Evolutionary conservation across 257 asterid species (phyloP), one percentile per base, ranked within the genome.

Genomic region (Scutellaria galericulata): DNA sequence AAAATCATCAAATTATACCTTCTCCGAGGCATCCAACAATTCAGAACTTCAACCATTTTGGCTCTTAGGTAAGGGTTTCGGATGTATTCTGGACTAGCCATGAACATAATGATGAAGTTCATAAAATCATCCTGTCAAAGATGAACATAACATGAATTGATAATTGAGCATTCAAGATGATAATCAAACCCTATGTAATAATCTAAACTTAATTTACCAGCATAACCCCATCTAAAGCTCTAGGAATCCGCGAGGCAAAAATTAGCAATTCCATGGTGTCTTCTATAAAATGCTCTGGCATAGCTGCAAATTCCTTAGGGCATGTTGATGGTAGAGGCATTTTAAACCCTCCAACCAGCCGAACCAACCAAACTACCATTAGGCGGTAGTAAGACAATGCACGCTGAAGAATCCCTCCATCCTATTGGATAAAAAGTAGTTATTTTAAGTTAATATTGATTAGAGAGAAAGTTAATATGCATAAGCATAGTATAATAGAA

Each of bases 21-120:
- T 78, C 95, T 83, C 68, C 84, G 84, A 20, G 99, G 98, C 99
- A 95, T 91, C 99, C 97, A 95, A 72, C 95, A 88, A 76, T 95
- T 95, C 57, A 95, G 96, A 75, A 95, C 99, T 84, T 95, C 98
- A 67, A 95, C 98, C 99, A 95, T 95, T 86, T 95, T 95, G 18
- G 99, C 96, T 82, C 99, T 84, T 71, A 91, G 85, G 71, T 95
- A 95, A n/a, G 98, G 99, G 82, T 92, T 95, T 72, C 93, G 88
- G 73, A 95, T 83, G 83, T 87, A 89, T 64, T 90, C 95, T 18
- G 97, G 96, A 74, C 98, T 90, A 54, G 90, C 98, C 99, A 95
- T 95, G 91, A 91, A 95, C 99, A 95, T 95, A 78, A 95, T 90
- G 75, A 95, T 91, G 87, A 95, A 90, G 81, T 95, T 95, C 98